phyloP scores from a whole-genome alignment of 768 basidiomycete genomes.

The Dacryopinax primogenitus region DNA sequence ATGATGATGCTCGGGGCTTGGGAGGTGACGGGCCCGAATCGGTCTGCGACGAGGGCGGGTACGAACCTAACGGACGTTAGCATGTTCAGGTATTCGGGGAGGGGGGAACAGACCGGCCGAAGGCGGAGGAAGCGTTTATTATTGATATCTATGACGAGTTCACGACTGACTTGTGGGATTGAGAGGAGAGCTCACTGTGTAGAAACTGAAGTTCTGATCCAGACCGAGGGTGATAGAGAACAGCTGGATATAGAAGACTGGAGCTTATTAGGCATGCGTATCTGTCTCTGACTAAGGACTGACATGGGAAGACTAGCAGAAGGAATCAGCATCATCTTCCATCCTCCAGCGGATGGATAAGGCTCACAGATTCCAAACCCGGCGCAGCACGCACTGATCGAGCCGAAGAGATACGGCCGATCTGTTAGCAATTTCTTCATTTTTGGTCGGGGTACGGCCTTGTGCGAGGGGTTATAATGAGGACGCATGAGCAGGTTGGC shows the following conservation, averaged over 20 bases:
- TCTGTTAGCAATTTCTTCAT: constrained; percentile 13
- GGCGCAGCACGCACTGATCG: not conserved
- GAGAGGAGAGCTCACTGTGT: constrained; percentile 9
- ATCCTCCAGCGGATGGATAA: not conserved
- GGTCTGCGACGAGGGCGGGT: constrained; percentile 28
- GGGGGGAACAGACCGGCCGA: not conserved
- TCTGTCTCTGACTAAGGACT: not conserved
- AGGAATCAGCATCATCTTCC: not conserved
- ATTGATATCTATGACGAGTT: constrained; percentile 26
- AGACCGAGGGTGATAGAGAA: constrained; percentile 13
- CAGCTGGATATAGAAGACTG: constrained; percentile 17
- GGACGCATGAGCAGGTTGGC: constrained; percentile 29
- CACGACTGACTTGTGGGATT: not conserved
- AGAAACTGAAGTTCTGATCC: constrained; percentile 14
- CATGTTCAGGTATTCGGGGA: not conserved
- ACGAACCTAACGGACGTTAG: constrained; percentile 23
- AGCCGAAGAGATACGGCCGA: constrained; percentile 10
- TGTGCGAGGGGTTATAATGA: constrained; percentile 11
- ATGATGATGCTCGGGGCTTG: constrained; percentile 19
- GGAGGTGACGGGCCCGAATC: constrained; percentile 16
- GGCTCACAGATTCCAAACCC: not conserved
- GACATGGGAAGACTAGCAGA: not conserved
- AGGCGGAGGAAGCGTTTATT: constrained; percentile 28
- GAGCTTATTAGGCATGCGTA: not conserved
- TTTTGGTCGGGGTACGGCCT: not conserved